Percentiles rank a stretch among this genome's conserved stretches.
Evolutionary conservation across 1,284 basidiomycete genomes (phyloP).

Genomic region (Naganishia sp.): DNA sequence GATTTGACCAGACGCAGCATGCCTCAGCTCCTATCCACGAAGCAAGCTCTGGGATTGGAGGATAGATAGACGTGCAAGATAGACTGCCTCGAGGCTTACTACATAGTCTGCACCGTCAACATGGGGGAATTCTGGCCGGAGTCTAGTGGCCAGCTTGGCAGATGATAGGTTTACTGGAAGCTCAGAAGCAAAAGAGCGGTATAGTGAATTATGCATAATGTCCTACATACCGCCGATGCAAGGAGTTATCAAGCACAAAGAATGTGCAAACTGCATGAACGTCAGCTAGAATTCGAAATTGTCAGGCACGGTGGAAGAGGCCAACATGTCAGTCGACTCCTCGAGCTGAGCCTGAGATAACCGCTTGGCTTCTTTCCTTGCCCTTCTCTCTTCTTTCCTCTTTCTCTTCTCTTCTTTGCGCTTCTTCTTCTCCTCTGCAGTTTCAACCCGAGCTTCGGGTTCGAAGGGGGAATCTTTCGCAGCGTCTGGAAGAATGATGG

Average conservation of each 20-base stretch:
- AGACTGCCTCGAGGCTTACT: no score
- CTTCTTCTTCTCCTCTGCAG: constrained; percentile 16
- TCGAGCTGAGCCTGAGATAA: constrained; percentile 4
- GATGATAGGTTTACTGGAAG: no score
- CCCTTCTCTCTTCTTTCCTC: constrained; percentile 21
- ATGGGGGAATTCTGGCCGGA: no score
- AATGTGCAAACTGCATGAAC: no score
- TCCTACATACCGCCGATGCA: no score
- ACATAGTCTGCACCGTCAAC: no score
- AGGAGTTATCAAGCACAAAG: background rate
- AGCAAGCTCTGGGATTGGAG: constrained; percentile 2
- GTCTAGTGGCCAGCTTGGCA: no score
- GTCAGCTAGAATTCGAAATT: no score
- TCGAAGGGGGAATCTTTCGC: background rate
- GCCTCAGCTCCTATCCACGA: constrained; percentile 11
- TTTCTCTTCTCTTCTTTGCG: constrained; percentile 17
- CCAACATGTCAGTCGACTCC: background rate
- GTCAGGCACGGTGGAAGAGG: background rate
- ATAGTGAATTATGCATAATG: no score
- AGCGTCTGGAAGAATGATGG: background rate
- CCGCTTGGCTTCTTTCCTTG: constrained; percentile 22
- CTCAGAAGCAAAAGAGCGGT: no score
- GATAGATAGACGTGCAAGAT: no score
- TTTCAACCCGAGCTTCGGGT: background rate
- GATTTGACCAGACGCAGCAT: constrained; percentile 8